Conservation (phyloP, 176 grass and related monocot species). For the Oryza australiensis region DNA sequence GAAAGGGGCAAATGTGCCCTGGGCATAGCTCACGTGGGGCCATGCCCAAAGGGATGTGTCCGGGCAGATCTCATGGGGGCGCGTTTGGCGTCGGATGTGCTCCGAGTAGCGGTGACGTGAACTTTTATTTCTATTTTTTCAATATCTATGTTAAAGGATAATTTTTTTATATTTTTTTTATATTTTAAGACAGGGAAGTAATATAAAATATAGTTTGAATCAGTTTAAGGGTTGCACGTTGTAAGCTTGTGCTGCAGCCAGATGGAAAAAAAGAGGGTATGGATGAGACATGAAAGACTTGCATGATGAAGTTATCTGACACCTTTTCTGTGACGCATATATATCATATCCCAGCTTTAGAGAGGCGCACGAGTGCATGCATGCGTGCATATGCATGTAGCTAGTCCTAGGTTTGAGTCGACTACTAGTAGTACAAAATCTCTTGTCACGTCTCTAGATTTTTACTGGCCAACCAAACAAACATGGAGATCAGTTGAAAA, state of each 20-base stretch:
- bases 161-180: too few relatives aligned
- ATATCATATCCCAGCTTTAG: constrained; percentile 6
- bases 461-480: constrained; percentile 3
- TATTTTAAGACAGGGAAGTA: too few relatives aligned
- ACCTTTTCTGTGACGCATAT: not conserved
- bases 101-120: too few relatives aligned
- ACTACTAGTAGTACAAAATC: not conserved
- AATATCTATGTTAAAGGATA: too few relatives aligned
- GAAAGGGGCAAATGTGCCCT: too few relatives aligned
- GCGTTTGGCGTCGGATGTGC: too few relatives aligned
- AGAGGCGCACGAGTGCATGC: constrained; percentile 20
- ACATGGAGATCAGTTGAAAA: not conserved
- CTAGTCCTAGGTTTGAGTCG: not conserved
- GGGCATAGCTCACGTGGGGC: too few relatives aligned
- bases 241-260: not conserved
- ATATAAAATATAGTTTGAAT: too few relatives aligned
- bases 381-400: not conserved
- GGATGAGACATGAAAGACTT: constrained; percentile 19
- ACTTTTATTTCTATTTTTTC: too few relatives aligned
- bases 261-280: not conserved
- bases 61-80: too few relatives aligned
- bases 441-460: constrained; percentile 37
- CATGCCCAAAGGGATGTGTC: too few relatives aligned
- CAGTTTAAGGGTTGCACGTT: too few relatives aligned
- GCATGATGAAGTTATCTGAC: constrained; percentile 25